These are phyloP conservation scores for Aciculosporium take DNA, from an alignment of 2,329 filamentous ascomycete genomes.

Conservation along the genomic window DNA sequence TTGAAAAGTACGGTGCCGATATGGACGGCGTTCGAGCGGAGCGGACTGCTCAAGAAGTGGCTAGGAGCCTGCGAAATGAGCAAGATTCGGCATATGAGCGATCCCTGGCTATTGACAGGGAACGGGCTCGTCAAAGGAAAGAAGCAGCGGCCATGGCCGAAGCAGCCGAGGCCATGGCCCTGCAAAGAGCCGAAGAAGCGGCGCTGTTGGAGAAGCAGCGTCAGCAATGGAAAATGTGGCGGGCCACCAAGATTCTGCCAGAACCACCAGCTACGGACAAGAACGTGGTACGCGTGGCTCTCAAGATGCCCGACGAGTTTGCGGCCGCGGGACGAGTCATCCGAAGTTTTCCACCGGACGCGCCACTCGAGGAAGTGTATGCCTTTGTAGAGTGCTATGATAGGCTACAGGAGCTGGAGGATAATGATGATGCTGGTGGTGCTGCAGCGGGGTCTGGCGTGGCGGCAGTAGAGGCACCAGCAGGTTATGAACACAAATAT, in stretches of 20 bases:
- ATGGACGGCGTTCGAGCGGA: constrained; percentile 62
- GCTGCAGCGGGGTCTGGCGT: background rate
- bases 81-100: constrained; percentile 92
- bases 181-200: constrained; percentile 48
- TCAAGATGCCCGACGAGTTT: constrained; percentile 44
- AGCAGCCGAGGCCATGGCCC: constrained; percentile 49
- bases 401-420: constrained; percentile 43
- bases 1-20: constrained; percentile 62
- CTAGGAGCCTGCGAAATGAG: constrained; percentile 68
- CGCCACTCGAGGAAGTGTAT: constrained; percentile 76
- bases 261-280: constrained; percentile 53
- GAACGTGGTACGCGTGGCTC: constrained; percentile 56
- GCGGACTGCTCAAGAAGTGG: constrained; percentile 64
- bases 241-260: constrained; percentile 47
- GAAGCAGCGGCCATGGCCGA: constrained; percentile 62
- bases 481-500: constrained; percentile 62
- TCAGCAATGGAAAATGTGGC: constrained; percentile 69
- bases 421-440: constrained; percentile 6
- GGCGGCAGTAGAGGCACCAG: constrained; percentile 5
- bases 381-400: constrained; percentile 91
- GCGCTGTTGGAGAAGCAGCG: constrained; percentile 28
- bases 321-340: constrained; percentile 58
- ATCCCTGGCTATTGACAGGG: constrained; percentile 74
- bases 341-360: constrained; percentile 55
- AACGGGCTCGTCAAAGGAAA: constrained; percentile 60